Evolutionary conservation across 2,329 filamentous ascomycete species (phyloP).

Genomic region (Zymoseptoria ardabiliae): DNA sequence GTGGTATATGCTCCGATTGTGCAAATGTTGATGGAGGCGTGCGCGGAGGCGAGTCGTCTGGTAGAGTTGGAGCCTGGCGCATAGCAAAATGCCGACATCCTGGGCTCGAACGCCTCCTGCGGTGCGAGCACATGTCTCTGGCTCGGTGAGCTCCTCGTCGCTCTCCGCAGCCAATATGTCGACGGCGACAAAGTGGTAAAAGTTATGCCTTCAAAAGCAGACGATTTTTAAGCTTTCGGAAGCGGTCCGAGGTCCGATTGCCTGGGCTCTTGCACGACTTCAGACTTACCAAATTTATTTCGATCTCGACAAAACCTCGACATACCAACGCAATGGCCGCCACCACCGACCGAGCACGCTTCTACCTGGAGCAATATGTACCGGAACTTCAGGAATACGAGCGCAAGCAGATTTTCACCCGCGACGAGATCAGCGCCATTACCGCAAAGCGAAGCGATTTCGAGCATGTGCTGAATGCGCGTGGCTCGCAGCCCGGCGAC

Average conservation of each 20-base stretch:
- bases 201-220: not conserved
- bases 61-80: no score
- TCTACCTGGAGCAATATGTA: constrained; percentile 85
- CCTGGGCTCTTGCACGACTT: not conserved
- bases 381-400: constrained; percentile 90
- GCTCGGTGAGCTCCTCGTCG: no score
- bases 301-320: not conserved
- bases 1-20: no score
- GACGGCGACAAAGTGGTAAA: no score
- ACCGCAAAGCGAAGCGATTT: constrained; percentile 86
- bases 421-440: constrained; percentile 86
- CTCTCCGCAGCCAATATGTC: no score
- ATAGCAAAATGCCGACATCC: no score
- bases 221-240: not conserved
- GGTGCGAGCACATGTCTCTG: no score
- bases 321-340: constrained; percentile 57
- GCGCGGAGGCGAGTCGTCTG: no score
- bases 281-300: not conserved
- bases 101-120: no score
- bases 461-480: constrained; percentile 81
- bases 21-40: no score
- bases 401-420: constrained; percentile 79
- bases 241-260: not conserved
- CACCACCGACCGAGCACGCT: constrained; percentile 87
- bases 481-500: constrained; percentile 67